Base-by-base conservation (phyloP, 1,284 basidiomycete genomes). In the Cutaneotrichosporon cutaneum region DNA sequence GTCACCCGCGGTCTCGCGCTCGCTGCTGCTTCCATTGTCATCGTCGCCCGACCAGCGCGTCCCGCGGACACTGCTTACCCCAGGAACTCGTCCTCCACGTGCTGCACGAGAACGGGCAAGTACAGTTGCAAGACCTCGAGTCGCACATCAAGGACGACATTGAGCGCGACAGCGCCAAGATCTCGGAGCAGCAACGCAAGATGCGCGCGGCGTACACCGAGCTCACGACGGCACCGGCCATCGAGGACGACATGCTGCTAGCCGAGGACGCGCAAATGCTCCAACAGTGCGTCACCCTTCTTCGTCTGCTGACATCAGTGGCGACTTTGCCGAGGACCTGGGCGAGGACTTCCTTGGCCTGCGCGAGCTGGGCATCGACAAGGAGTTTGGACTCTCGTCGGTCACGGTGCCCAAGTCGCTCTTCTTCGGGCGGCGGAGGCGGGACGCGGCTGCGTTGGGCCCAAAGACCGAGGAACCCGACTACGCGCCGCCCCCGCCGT, bases 261-360 rank as follows among this genome's bases (percentile, higher is more conserved):
- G 90, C 89, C 44, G 88, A 88, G 56, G 88, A 92, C 65, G 87
- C 88, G 16, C 86, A 82, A 58, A 89, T 72, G 86, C 85, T 71
- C 82, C 88, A 72, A 83, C 90, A 70, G 88, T 90, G 86, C 35
- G 81, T 47, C 14, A 0, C n/a, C 14, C 11, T 24, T n/a, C 13
- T 26, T 14, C 14, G 4, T 7, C 10, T 16, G 44, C 61, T 69
- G 56, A 67, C 45, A 39, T 45, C 57, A 89, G 88, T 70, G 93
- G 94, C 58, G 88, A 90, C 67, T 94, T 94, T 76, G 89, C 92
- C 0, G 90, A 92, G 58, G 84, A 87, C 24, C 84, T 95, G 18
- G 94, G 93, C 39, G 94, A 96, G 70, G 94, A 98, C 78, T 96
- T 94, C 79, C 86, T 98, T 35, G 94, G 94, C 21, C 83, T 97